Base-by-base conservation (phyloP, 2,329 filamentous ascomycete species). In the Nemania diffusa region DNA sequence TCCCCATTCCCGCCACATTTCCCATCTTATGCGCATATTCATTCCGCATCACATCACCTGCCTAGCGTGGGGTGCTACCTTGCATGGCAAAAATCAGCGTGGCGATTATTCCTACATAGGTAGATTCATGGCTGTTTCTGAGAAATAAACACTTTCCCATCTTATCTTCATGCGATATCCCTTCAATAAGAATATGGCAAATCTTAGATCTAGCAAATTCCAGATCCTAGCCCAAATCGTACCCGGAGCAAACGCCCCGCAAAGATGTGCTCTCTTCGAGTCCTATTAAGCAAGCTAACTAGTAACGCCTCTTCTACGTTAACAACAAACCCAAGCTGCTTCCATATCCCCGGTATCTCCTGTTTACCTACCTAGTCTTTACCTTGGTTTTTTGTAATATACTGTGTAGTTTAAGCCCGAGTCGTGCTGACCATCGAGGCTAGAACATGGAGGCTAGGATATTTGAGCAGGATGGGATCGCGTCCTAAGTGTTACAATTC, bases 21-120 rank as follows among this genome's bases (percentile, higher is more conserved):
- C 65, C 65, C 65, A 68, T 68, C 59, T 60, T 59, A 53, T 63
- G 24, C 20, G 24, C 53, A 48, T 37, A 26, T 51, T 3, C 48
- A 20, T 50, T 52, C 57, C 52, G 26, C 34, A 44, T 34, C 26
- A 3, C 27, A 13, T 9, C 7, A 17, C 24, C 44, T 11, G 2
- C 11, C 20, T 50, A 17, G 24, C 15, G 46, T 27, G 15, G 13
- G 46, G 13, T 50, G 11, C 9, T 27, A 3, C 46, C 46, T 5
- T 8, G 27, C 9, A 56, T 24, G n/a, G 13, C 20, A 40, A 40
- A 56, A 1, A 1, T 17, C 51, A 34, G 27, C 29, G 40, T 57
- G 37, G 55, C 37, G 24, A 57, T 22, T 53, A n/a, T 11, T 37
- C 51, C 51, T n/a, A n/a, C n/a, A n/a, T 20, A n/a, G 48, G 15